Percentiles rank a stretch among this genome's conserved stretches.
Evolutionary conservation across 768 basidiomycete species (phyloP).

Genomic region (Boletus pseudopeckii): DNA sequence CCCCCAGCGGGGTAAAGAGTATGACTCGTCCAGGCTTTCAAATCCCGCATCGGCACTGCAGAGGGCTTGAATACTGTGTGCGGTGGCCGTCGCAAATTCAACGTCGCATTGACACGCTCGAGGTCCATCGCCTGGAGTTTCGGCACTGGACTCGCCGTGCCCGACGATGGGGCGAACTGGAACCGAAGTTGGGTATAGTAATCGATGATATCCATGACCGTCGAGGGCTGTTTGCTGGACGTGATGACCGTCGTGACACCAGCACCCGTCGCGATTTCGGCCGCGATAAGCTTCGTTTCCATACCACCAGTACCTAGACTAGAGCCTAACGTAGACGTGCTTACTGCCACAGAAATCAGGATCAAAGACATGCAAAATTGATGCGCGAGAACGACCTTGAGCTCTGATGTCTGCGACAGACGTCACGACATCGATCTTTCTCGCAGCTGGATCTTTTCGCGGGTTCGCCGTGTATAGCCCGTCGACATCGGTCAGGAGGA

Average conservation of each 20-base stretch:
- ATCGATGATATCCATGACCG: constrained; percentile 78
- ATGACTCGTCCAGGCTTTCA: constrained; percentile 97
- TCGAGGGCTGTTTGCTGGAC: constrained; percentile 73
- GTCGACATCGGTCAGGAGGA: constrained; percentile 95
- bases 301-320: constrained; percentile 96
- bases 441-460: constrained; percentile 80
- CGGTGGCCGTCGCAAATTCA: constrained; percentile 51
- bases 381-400: constrained; percentile 52
- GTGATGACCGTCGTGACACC: constrained; percentile 92
- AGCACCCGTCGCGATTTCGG: constrained; percentile 93
- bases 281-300: constrained; percentile 98
- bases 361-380: not conserved
- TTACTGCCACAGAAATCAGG: constrained; percentile 50
- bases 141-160: constrained; percentile 24
- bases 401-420: constrained; percentile 79
- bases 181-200: constrained; percentile 53
- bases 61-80: constrained; percentile 89
- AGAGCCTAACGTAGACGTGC: constrained; percentile 88
- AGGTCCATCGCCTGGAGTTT: constrained; percentile 24
- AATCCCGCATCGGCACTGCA: constrained; percentile 66
- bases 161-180: constrained; percentile 35
- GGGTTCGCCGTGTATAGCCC: constrained; percentile 95
- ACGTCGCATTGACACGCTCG: constrained; percentile 20
- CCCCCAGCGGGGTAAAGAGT: constrained; percentile 87
- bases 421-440: constrained; percentile 74